A percentile compares a stretch with the other conserved stretches of the same genome.
Evolutionary conservation across 1,284 basidiomycete species (phyloP).

Genomic region (Tylopilus sp.): DNA sequence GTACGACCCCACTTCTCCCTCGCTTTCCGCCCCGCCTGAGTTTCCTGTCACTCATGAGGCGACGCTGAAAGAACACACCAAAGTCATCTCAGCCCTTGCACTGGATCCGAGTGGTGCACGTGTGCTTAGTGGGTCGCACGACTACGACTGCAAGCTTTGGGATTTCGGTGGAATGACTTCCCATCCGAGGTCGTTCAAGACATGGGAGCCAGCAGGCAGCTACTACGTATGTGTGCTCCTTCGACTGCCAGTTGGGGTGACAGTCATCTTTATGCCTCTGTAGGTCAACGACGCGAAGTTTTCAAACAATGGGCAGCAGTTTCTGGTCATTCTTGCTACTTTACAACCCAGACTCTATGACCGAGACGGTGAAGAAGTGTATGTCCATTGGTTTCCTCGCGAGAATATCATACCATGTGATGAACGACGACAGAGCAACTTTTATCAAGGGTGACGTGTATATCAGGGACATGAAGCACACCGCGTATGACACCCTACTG

Average conservation of each 20-base stretch:
- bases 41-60: constrained; percentile 90
- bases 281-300: constrained; percentile 89
- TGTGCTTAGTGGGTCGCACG: constrained; percentile 87
- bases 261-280: constrained; percentile 5
- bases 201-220: constrained; percentile 89
- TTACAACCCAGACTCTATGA: constrained; percentile 86
- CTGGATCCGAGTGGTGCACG: constrained; percentile 93
- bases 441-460: constrained; percentile 97
- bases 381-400: constrained; percentile 37
- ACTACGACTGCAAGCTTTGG: constrained; percentile 98
- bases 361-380: constrained; percentile 88
- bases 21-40: constrained; percentile 43
- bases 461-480: constrained; percentile 97
- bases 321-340: constrained; percentile 86
- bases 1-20: constrained; percentile 48
- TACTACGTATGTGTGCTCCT: constrained; percentile 70
- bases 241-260: neutral
- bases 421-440: constrained; percentile 66
- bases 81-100: constrained; percentile 89
- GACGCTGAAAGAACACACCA: constrained; percentile 88
- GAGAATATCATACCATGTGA: constrained; percentile 35
- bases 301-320: constrained; percentile 79
- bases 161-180: constrained; percentile 98
- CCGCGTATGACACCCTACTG: constrained; percentile 56
- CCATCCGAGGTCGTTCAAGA: constrained; percentile 89